phyloP scores from a whole-genome alignment of 148 eudicot genomes.

The Drosera capensis region DNA sequence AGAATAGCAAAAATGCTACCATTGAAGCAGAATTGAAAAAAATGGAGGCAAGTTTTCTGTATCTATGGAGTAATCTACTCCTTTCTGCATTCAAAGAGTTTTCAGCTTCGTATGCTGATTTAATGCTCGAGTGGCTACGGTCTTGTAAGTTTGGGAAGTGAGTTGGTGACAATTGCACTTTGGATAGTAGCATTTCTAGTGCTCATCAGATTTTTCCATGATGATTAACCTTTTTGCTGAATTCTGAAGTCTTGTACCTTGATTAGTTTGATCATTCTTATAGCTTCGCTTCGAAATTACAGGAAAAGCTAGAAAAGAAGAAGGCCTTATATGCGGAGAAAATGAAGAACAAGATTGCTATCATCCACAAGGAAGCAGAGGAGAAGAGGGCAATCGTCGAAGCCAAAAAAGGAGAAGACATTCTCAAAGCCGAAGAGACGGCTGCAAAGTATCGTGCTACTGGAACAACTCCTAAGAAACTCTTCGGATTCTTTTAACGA shows the following conservation, averaged over 20 bases:
- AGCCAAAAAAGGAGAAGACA: slow-evolving; percentile 55
- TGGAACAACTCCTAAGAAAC: slow-evolving; percentile 67
- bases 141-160: no score
- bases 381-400: slow-evolving; percentile 59
- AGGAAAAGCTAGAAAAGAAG: slow-evolving; percentile 77
- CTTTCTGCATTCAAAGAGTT: neutral
- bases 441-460: slow-evolving; percentile 75
- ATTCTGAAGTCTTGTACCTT: neutral
- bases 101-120: neutral
- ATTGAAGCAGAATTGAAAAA: slow-evolving; percentile 58
- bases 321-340: slow-evolving; percentile 69
- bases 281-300: slow-evolving; percentile 3
- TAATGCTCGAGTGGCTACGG: no score
- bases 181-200: no score
- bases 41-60: slow-evolving; percentile 45
- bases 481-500: slow-evolving; percentile 40
- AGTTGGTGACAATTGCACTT: no score
- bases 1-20: slow-evolving; percentile 70
- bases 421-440: slow-evolving; percentile 61
- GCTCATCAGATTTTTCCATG: no score
- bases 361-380: slow-evolving; percentile 61
- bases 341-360: slow-evolving; percentile 61
- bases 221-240: neutral
- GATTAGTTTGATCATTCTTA: neutral
- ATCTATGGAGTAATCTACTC: neutral